Evolutionary conservation across 176 grass and related monocot genomes (phyloP).

Genomic region (Raddia distichophylla): DNA sequence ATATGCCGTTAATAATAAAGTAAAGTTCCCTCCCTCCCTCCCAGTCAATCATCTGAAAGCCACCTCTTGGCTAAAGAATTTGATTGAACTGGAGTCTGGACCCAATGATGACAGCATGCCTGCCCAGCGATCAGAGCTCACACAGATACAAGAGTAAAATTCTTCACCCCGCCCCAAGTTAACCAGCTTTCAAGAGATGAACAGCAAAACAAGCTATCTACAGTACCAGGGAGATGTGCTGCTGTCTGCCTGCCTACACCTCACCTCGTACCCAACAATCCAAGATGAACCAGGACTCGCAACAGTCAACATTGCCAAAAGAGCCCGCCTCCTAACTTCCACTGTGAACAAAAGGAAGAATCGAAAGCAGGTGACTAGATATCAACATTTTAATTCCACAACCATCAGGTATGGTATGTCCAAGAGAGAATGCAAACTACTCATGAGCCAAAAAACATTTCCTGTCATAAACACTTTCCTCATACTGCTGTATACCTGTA

Average conservation of each 20-base stretch:
- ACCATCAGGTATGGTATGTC: background rate
- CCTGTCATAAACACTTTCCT: slow-evolving; percentile 8
- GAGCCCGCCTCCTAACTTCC: background rate
- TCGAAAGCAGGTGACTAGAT: background rate
- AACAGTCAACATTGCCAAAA: background rate
- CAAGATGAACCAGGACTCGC: background rate
- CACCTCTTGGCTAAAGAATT: background rate
- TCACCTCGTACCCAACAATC: too few species aligned
- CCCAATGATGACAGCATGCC: background rate
- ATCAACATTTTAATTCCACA: background rate
- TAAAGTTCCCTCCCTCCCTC: too few species aligned
- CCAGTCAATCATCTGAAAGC: background rate
- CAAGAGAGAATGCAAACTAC: background rate
- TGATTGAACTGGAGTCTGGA: background rate
- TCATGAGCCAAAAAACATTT: background rate
- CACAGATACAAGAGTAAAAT: background rate
- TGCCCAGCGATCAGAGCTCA: background rate
- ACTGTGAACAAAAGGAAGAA: background rate
- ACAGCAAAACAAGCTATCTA: too few species aligned
- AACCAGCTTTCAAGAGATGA: too few species aligned
- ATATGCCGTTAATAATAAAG: background rate
- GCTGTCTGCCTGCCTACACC: too few species aligned
- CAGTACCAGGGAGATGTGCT: too few species aligned
- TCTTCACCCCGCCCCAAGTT: background rate
- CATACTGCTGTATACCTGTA: slow-evolving; percentile 5